Base-by-base conservation (phyloP, 169 alveolate genomes). In the Cytauxzoon felis region DNA sequence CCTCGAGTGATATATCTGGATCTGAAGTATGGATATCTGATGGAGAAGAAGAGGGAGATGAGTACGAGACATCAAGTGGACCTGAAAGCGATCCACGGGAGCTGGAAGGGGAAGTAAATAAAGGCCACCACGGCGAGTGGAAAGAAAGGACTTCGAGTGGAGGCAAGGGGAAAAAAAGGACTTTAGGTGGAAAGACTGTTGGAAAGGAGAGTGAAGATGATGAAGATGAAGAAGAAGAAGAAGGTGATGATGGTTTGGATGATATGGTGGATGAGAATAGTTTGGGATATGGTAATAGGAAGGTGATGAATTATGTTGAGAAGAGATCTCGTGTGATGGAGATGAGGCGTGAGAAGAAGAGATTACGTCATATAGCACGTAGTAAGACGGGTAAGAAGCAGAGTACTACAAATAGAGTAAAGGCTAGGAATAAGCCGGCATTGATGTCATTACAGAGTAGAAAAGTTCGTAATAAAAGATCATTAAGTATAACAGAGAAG, bases 381-480 rank as follows among this genome's bases (percentile, higher is more conserved):
- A 76, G 86, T 32, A 41, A 49, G 3, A 56, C 65, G 13, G 80
- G 79, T 9, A 72, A 71, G 23, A 81, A 64, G 42, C 91, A 84
- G 78, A 84, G 91, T 50, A 61, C 78, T n/a, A 75, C 91, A 26
- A 78, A 84, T 33, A 67, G 54, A 5, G 87, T 84, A 2, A 69
- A 84, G 62, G 69, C 82, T 3, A 64, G 91, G 32, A 84, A 81
- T 62, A 84, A 84, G 40, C 91, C 91, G n/a, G 68, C 78, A 21
- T 69, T 84, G 81, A 84, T 84, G 91, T 62, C 88, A 0, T 18
- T 84, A 38, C 80, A 76, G 30, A 76, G 86, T 62, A 76, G 23
- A 24, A 45, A 81, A 1, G 24, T 76, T 0, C 47, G 50, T 51
- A 45, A 51, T 26, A 76, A 76, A 41, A 59, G 33, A 40, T 52